These are phyloP conservation scores for Gentiana macrophylla DNA, from an alignment of 257 asterid genomes.

Conservation along the genomic window DNA sequence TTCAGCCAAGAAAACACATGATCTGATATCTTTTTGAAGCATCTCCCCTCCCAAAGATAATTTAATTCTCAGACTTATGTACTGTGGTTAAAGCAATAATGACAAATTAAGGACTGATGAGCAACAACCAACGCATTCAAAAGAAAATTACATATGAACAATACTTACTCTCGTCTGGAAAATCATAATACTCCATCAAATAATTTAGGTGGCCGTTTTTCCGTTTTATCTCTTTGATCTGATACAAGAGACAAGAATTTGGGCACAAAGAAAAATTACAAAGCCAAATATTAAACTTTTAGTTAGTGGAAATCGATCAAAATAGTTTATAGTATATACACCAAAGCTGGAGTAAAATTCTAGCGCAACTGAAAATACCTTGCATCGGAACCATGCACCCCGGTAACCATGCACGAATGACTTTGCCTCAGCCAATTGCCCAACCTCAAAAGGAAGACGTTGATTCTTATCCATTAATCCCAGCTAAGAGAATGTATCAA, in stretches of 20 bases:
- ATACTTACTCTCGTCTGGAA: constrained; percentile 56
- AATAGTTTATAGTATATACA: neutral
- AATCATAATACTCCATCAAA: constrained; percentile 39
- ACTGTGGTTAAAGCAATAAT: neutral
- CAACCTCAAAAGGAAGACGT: constrained; percentile 30
- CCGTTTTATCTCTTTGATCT: constrained; percentile 31
- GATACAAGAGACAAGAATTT: constrained; percentile 12
- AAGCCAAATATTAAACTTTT: too few relatives aligned
- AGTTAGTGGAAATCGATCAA: neutral
- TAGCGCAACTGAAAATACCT: constrained; percentile 4
- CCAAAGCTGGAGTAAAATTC: neutral
- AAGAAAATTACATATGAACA: neutral
- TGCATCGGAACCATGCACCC: constrained; percentile 48
- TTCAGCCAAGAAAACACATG: too few relatives aligned
- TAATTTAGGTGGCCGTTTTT: constrained; percentile 9
- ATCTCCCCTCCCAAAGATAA: too few relatives aligned
- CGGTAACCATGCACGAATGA: constrained; percentile 34
- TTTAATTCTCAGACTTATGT: neutral
- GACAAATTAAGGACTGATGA: neutral
- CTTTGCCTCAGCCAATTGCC: constrained; percentile 36
- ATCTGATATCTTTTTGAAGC: neutral
- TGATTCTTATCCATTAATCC: constrained; percentile 13
- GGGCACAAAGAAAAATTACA: constrained; percentile 1
- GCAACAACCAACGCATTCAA: neutral
- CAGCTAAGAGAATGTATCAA: too few relatives aligned